These are phyloP conservation scores for Eremothecium sinecaudum DNA, from an alignment of 1,139 yeast species.

Conservation along the genomic window DNA sequence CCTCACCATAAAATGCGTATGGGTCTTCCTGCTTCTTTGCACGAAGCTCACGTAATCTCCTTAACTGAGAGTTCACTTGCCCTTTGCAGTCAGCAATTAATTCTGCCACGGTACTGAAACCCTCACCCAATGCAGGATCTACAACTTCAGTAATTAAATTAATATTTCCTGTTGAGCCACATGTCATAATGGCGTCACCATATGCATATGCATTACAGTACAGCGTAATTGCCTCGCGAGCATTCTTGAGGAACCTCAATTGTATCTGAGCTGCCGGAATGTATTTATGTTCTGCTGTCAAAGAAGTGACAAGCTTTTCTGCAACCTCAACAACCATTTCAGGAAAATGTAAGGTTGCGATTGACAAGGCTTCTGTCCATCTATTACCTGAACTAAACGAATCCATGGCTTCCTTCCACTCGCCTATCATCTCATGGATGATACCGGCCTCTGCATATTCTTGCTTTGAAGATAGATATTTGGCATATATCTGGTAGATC, in stretches of 20 bases:
- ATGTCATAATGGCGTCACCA: conserved; percentile 67
- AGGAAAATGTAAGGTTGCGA: conserved; percentile 39
- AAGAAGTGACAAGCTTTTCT: conserved; percentile 47
- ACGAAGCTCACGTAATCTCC: conserved; percentile 75
- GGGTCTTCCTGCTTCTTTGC: conserved; percentile 78
- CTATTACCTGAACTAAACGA: conserved; percentile 58
- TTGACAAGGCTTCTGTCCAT: conserved; percentile 78
- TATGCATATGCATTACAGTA: conserved; percentile 70
- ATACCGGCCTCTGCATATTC: conserved; percentile 66
- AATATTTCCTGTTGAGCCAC: conserved; percentile 36
- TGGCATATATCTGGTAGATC: conserved; percentile 57
- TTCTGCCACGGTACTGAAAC: conserved; percentile 81
- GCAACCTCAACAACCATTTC: conserved; percentile 40
- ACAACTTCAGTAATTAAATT: conserved; percentile 51
- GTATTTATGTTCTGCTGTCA: conserved; percentile 64
- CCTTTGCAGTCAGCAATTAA: conserved; percentile 82
- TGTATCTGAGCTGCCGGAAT: conserved; percentile 79
- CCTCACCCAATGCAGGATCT: conserved; percentile 73
- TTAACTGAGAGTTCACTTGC: conserved; percentile 75
- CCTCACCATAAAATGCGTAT: conserved; percentile 68
- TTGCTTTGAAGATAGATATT: conserved; percentile 43
- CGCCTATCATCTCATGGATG: conserved; percentile 60
- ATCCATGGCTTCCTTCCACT: conserved; percentile 52
- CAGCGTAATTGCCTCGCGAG: conserved; percentile 52
- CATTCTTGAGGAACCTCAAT: conserved; percentile 48